Base-by-base conservation (phyloP, 2,329 filamentous ascomycete genomes). In the Trichoderma gracile region DNA sequence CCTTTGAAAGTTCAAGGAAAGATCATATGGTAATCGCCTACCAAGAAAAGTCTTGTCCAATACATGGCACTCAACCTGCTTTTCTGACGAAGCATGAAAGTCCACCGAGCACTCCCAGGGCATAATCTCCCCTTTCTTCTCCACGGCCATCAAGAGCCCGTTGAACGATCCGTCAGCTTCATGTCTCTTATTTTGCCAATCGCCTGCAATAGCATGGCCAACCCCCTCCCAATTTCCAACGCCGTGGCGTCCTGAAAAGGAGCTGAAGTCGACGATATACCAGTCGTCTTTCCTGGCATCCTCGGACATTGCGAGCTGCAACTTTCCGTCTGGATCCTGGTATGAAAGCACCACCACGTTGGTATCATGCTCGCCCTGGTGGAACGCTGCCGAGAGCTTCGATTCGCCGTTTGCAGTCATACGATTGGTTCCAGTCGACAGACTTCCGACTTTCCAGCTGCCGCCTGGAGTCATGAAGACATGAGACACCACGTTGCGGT, bases 61-160 rank as follows among this genome's bases (percentile, higher is more conserved):
- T 57, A 64, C 52, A 6, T 62, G 49, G 47, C 70, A 72, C 30
- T 59, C 61, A 5, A 64, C 30, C 38, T 42, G n/a, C 9, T 68
- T 65, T 10, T 59, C 47, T 19, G 63, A 58, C 19, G 67, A 66
- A 15, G 64, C 55, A 53, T 61, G 68, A 30, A 62, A 62, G 54
- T 68, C 67, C 2, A 68, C 15, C 0, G 65, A 57, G 54, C 70
- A 72, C 25, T 70, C 66, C 67, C 67, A 71, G 0, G 68, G 63
- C 12, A 58, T 33, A 10, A 70, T 38, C 5, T 65, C 65, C 27
- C 65, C 57, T 2, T 66, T 56, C 6, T 65, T 67, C 33, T 69
- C 53, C 5, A 70, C 55, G 1, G 67, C 68, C 42, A 71, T 45
- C 21, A 71, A 25, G 5, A 71, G 40, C 12, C 50, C 33, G 15